These are phyloP conservation scores for Entomortierella lignicola DNA, from an alignment of 192 early-diverging fungal species.

Conservation along the genomic window DNA sequence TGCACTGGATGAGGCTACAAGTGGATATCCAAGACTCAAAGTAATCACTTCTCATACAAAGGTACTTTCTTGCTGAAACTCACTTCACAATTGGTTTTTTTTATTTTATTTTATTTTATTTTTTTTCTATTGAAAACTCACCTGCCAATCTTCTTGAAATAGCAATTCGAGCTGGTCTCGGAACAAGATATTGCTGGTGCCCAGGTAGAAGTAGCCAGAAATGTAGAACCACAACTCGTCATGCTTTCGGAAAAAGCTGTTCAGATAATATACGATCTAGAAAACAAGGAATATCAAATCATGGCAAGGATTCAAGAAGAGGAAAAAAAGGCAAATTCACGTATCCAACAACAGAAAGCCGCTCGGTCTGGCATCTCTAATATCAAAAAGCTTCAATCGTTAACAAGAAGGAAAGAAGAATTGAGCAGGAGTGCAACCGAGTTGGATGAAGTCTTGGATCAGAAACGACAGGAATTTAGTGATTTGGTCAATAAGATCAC, in stretches of 20 bases:
- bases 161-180: conserved; percentile 42
- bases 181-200: conserved; percentile 37
- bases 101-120: too few relatives aligned
- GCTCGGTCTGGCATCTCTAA: conserved; percentile 30
- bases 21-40: conserved; percentile 41
- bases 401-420: conserved; percentile 48
- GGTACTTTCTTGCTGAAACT: conserved; percentile 8
- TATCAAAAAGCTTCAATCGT: conserved; percentile 35
- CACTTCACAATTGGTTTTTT: too few relatives aligned
- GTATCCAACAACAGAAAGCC: conserved; percentile 15
- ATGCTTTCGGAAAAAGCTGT: conserved; percentile 17
- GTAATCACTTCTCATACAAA: conserved; percentile 40
- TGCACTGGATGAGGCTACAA: conserved; percentile 35
- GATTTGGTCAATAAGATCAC: conserved; percentile 5
- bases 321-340: conserved; percentile 11
- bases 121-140: too few relatives aligned
- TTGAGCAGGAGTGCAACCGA: conserved; percentile 26
- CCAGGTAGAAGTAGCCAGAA: conserved; percentile 19
- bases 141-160: neutral
- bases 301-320: conserved; percentile 1
- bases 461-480: conserved; percentile 33
- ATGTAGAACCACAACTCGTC: conserved; percentile 21
- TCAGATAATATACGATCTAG: conserved; percentile 16
- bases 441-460: conserved; percentile 36
- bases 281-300: conserved; percentile 27